These are phyloP conservation scores for Trichosanthes cucumerina DNA, from an alignment of 306 rosid species.

Conservation along the genomic window DNA sequence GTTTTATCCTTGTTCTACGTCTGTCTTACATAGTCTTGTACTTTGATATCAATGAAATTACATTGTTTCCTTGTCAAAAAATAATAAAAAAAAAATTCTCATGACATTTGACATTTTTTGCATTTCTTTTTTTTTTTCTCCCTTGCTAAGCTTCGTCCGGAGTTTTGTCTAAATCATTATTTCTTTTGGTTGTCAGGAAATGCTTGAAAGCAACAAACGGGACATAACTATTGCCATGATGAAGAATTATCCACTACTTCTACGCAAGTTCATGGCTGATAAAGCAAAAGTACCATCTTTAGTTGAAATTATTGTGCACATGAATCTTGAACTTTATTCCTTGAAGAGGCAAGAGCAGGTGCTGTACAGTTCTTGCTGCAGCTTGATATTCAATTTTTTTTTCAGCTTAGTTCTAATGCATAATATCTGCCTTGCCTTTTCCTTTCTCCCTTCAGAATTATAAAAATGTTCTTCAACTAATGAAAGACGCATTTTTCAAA, in stretches of 20 bases:
- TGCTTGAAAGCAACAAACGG: conserved; percentile 65
- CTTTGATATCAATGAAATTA: too few relatives aligned
- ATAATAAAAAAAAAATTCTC: too few relatives aligned
- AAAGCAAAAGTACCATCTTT: conserved; percentile 68
- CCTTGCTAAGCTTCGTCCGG: conserved; percentile 3
- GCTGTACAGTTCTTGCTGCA: conserved; percentile 8
- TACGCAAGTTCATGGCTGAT: conserved; percentile 86
- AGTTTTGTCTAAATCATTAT: neutral
- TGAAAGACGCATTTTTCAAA: conserved; percentile 81
- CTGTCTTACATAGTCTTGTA: too few relatives aligned
- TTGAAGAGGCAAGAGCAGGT: conserved; percentile 92
- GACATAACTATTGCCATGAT: conserved; percentile 80
- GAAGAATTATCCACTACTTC: conserved; percentile 70
- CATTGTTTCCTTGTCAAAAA: too few relatives aligned
- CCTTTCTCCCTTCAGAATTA: conserved; percentile 47
- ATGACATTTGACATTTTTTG: neutral
- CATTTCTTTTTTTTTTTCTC: neutral
- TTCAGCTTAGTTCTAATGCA: conserved; percentile 10
- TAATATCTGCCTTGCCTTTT: conserved; percentile 21
- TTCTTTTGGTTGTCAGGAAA: conserved; percentile 45
- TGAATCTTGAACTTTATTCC: conserved; percentile 83
- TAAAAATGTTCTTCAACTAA: conserved; percentile 65
- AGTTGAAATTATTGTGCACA: conserved; percentile 62
- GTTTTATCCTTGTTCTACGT: too few relatives aligned
- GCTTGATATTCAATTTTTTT: conserved; percentile 13